Evolutionary conservation across 2,329 filamentous ascomycete species (phyloP).

Genomic region (Hymenoscyphus albidus): DNA sequence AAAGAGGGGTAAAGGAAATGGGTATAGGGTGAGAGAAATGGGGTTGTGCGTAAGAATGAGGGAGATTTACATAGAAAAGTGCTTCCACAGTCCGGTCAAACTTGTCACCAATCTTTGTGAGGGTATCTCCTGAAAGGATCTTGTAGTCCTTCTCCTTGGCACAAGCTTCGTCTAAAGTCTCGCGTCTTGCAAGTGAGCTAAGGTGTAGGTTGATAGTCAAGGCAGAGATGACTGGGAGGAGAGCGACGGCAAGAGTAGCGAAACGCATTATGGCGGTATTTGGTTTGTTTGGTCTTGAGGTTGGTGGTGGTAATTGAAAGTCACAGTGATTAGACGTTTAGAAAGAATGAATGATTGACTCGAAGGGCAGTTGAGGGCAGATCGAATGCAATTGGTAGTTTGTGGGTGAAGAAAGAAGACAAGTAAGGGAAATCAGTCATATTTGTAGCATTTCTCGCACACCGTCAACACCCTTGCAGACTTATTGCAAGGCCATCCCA

Average conservation of each 20-base stretch:
- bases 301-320: neutral
- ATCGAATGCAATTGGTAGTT: constrained; percentile 1
- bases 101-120: neutral
- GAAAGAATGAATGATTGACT: neutral
- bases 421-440: neutral
- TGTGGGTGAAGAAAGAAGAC: neutral
- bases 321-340: neutral
- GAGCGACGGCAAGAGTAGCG: neutral
- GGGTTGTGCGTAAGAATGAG: no score
- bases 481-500: neutral
- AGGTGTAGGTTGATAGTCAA: neutral
- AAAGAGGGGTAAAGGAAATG: no score
- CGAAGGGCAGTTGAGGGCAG: neutral
- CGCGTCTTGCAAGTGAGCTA: neutral
- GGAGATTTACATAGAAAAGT: no score
- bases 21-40: no score
- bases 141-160: neutral
- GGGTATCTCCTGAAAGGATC: neutral
- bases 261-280: neutral
- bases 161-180: neutral
- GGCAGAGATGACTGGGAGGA: constrained; percentile 1
- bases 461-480: neutral
- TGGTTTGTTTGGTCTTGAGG: neutral
- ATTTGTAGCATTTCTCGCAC: neutral
- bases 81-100: no score